Evolutionary conservation across 257 asterid genomes (phyloP), one percentile per base, ranked within the genome.

Genomic region (Solanum ossicruentum): DNA sequence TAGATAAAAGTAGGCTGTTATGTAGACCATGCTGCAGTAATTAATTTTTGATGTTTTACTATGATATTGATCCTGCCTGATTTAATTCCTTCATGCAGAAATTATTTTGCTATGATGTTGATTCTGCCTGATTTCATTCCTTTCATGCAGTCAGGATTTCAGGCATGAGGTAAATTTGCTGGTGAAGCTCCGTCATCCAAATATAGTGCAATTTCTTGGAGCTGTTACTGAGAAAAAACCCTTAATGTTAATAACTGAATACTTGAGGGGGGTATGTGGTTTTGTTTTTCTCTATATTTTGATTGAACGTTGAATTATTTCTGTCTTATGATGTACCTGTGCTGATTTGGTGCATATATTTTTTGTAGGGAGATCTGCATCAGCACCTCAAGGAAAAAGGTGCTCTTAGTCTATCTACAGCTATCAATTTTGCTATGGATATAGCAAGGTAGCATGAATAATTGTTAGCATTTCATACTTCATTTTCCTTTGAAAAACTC

Each of bases 181-280:
- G 58, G 99, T 96, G 90, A 96, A 96, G 92, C 98, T 96, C 87
- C 98, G 99, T 66, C 99, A 96, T 91, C 99, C 99, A 84, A 96
- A 96, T 90, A 90, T 96, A 69, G 99, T 96, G 90, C 98, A 96
- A 86, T 96, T 96, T 88, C 95, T 95, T 86, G 99, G 98, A 92
- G 99, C 98, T 54, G 98, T 95, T 77, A 95, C 98, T 45, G 95
- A 94, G 71, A 96, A 85, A 92, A 95, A 96, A 89, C 99, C 99
- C 75, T 89, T 96, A 83, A 95, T 96, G 99, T 90, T 96, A 85
- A 92, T 96, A 73, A 95, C 99, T 7, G 99, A 96, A 86, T 96
- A 93, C 89, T 91, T 96, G 89, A 91, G 98, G 88, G 99, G 99
- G 92, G 99, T 95, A 90, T 88, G 97, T 84, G 55, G 43, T 77